Base-by-base conservation (phyloP, 2,329 filamentous ascomycete species). In the Pseudopithomyces chartarum region DNA sequence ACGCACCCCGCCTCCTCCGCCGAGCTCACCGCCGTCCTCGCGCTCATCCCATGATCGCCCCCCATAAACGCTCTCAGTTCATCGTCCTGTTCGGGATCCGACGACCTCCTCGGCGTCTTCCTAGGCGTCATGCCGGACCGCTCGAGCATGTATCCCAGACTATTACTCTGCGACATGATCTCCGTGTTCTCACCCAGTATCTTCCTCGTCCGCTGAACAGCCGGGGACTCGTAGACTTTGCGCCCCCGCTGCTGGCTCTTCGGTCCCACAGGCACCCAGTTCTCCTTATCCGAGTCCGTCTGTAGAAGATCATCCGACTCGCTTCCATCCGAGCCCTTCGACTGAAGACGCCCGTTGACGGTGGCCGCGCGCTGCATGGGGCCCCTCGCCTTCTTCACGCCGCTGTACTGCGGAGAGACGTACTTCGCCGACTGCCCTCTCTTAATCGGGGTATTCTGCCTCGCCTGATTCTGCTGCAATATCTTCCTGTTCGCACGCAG, bases 201-300 rank as follows among this genome's bases (percentile, higher is more conserved):
- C 22, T 78, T 72, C 26, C 80, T 73, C 40, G 66, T 54, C 55
- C 64, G 59, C 43, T 68, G 68, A 7, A 38, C 73, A 67, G 23
- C 73, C 69, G 54, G 70, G 58, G 60, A 75, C 51, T 77, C 26
- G 38, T 66, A 67, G 36, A 54, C 48, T 5, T 67, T 57, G 5
- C 64, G 59, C 38, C 62, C 46, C 8, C 69, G 67, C 19, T 65
- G 67, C 26, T 66, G 67, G 22, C 74, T 79, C 55, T 68, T 62
- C 13, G 64, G 57, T 49, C 70, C 62, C 15, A 74, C 65, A n/a
- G 84, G 84, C 39, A 83, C 76, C 85, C 92, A 96, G 71, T 98
- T 98, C 79, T 98, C 94, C 78, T 98, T 98, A 74, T 98, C 94
- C 1, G 92, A 97, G 68, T 97, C 93, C 47, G 86, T 73, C 78